Percentiles rank a stretch among this genome's conserved stretches.
Evolutionary conservation across 805 yeast genomes (phyloP).

Genomic region (Saccharomycopsis amapae): DNA sequence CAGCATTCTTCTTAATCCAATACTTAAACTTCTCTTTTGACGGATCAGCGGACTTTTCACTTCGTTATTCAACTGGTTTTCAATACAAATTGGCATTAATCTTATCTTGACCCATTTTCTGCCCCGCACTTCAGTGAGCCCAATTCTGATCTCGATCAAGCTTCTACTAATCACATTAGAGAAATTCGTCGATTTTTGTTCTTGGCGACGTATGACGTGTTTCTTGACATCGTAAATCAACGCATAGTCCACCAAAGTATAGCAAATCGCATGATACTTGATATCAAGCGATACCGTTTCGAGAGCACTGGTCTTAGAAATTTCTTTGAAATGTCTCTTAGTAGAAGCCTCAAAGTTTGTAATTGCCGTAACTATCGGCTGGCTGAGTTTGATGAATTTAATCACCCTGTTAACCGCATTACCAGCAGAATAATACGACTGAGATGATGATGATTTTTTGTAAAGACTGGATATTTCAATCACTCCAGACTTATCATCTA

Average conservation of each 20-base stretch:
- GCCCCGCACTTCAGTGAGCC: constrained; percentile 1
- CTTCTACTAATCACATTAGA: constrained; percentile 6
- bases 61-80: constrained; percentile 17
- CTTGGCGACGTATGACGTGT: constrained; percentile 1
- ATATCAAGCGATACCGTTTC: constrained; percentile 5
- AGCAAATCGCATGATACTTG: constrained; percentile 13
- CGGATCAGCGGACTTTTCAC: constrained; percentile 3
- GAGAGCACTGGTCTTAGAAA: not conserved
- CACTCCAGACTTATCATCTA: not conserved
- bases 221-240: constrained; percentile 17
- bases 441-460: too few species aligned
- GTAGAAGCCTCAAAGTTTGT: constrained; percentile 1
- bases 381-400: constrained; percentile 9
- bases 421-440: not conserved
- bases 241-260: constrained; percentile 8
- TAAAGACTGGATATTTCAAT: not conserved
- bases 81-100: constrained; percentile 16
- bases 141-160: constrained; percentile 3
- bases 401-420: not conserved
- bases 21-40: constrained; percentile 7
- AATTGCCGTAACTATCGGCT: constrained; percentile 7
- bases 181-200: constrained; percentile 6
- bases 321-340: not conserved
- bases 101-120: constrained; percentile 3
- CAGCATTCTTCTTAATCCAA: constrained; percentile 6